Evolutionary conservation across 768 basidiomycete genomes (phyloP).

Genomic region (Phaeotremella skinneri): DNA sequence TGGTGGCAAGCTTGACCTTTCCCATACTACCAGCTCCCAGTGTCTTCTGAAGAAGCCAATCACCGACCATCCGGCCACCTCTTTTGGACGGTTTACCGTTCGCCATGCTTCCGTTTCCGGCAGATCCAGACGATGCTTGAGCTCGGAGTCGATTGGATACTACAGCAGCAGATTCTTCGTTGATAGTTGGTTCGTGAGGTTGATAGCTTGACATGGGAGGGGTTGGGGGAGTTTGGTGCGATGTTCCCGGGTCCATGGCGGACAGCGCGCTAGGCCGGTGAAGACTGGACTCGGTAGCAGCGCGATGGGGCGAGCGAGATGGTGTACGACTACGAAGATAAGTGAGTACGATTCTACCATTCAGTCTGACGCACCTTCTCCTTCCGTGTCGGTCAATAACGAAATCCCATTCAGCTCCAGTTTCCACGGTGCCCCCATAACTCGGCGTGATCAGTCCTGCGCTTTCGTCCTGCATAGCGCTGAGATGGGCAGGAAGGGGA

Average conservation of each 20-base stretch:
- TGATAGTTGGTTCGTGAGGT: conserved; percentile 39
- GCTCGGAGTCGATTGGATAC: conserved; percentile 17
- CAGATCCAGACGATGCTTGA: conserved; percentile 7
- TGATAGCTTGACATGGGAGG: conserved; percentile 9
- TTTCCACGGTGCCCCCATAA: conserved; percentile 45
- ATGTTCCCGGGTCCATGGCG: background rate
- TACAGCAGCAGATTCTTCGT: conserved; percentile 30
- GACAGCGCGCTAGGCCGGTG: conserved; percentile 20
- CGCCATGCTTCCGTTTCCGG: background rate
- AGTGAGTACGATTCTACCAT: background rate
- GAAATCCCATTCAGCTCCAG: conserved; percentile 49
- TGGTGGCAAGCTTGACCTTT: conserved; percentile 93
- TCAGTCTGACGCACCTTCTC: conserved; percentile 32
- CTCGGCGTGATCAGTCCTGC: conserved; percentile 34
- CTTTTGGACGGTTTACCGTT: conserved; percentile 15
- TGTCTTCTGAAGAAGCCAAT: conserved; percentile 94
- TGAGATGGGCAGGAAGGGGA: conserved; percentile 38
- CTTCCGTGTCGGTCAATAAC: conserved; percentile 37
- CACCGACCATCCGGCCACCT: conserved; percentile 67
- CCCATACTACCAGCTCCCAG: conserved; percentile 98
- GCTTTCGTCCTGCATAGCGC: conserved; percentile 37
- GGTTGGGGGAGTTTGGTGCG: conserved; percentile 5
- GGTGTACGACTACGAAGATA: conserved; percentile 25
- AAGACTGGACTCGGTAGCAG: conserved; percentile 20
- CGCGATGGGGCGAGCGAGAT: conserved; percentile 32